Percentiles rank a stretch among this genome's conserved stretches.
Conservation (phyloP, 768 basidiomycete genomes). For the Xerocomus potaroensis region DNA sequence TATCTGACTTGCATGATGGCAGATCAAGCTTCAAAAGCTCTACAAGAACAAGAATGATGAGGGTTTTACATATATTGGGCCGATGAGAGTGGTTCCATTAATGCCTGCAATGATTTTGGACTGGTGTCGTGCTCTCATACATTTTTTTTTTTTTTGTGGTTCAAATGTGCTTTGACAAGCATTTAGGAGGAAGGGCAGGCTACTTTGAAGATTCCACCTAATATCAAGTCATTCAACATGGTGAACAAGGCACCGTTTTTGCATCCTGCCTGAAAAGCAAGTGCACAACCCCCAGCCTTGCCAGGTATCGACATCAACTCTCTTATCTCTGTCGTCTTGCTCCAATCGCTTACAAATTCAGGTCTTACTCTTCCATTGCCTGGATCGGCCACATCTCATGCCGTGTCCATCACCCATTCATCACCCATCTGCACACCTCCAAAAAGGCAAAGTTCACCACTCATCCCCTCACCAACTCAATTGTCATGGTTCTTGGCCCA, state of each 20-base stretch:
- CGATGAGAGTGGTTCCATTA: not conserved
- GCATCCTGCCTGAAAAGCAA: not conserved
- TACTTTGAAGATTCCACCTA: not conserved
- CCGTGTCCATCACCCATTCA: not conserved
- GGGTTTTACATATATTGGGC: slow-evolving; percentile 3
- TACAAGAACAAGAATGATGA: slow-evolving; percentile 7
- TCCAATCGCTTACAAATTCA: not conserved
- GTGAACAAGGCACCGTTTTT: not conserved
- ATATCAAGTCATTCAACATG: not conserved
- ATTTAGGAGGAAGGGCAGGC: not conserved
- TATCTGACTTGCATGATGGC: not conserved
- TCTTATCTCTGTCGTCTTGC: not conserved
- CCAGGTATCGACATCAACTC: not conserved
- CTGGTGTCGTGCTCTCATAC: slow-evolving; percentile 4
- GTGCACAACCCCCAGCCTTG: not conserved
- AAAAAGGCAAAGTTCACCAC: no score
- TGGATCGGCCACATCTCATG: not conserved
- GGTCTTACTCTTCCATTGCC: not conserved
- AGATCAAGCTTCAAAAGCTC: not conserved
- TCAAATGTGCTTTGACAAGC: not conserved
- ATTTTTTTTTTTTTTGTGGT: not conserved
- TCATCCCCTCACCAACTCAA: not conserved
- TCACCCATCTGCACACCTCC: not conserved
- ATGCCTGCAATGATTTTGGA: slow-evolving; percentile 7
- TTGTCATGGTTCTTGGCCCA: not conserved